Evolutionary conservation across 192 early-diverging fungal genomes (phyloP).

Genomic region (Coemansia sp.): DNA sequence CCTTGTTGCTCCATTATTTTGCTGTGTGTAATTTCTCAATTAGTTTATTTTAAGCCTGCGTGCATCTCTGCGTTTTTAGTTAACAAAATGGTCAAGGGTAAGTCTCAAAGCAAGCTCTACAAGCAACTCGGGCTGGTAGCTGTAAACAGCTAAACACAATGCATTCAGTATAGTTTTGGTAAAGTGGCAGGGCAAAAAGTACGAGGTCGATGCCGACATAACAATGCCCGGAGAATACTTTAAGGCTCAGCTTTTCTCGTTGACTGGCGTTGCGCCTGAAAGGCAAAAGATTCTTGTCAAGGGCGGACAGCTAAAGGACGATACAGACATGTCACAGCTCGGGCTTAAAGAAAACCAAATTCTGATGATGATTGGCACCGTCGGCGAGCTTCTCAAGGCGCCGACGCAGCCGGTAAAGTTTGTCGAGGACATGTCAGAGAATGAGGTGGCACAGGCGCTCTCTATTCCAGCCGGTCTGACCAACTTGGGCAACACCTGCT

Average conservation of each 20-base stretch:
- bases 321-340: constrained; percentile 70
- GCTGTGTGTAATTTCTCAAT: no score
- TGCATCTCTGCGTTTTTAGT: constrained; percentile 1
- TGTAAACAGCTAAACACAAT: not conserved
- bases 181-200: constrained; percentile 91
- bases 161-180: constrained; percentile 63
- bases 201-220: constrained; percentile 72
- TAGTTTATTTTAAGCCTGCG: not conserved
- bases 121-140: not conserved
- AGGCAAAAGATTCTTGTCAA: constrained; percentile 94
- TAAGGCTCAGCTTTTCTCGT: constrained; percentile 85
- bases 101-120: constrained; percentile 6
- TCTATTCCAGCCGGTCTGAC: constrained; percentile 86
- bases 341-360: constrained; percentile 70
- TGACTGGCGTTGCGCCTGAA: constrained; percentile 89
- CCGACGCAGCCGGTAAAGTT: constrained; percentile 72
- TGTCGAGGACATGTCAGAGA: constrained; percentile 91
- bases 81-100: constrained; percentile 34
- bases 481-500: constrained; percentile 93
- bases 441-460: constrained; percentile 81
- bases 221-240: constrained; percentile 74
- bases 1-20: no score
- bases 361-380: constrained; percentile 94
- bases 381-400: constrained; percentile 86
- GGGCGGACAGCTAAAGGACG: constrained; percentile 90